Evolutionary conservation across 345 rosid species (phyloP).

Genomic region (Trapa incisa): DNA sequence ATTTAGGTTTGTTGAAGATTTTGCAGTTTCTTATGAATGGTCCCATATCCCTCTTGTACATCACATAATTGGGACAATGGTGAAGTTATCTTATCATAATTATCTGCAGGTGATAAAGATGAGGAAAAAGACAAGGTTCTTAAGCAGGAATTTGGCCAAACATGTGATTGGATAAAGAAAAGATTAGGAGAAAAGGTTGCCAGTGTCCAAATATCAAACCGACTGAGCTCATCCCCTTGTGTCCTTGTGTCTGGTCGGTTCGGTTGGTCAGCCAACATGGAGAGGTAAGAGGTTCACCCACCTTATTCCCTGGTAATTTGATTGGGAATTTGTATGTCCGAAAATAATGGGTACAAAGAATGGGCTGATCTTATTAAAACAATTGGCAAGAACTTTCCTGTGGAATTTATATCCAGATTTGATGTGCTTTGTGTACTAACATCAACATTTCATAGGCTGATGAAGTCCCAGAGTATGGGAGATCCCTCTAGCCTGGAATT

Average conservation of each 20-base stretch:
- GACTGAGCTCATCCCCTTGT: constrained; percentile 91
- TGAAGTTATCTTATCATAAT: not conserved
- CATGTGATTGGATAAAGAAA: constrained; percentile 97
- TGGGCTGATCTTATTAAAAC: not conserved
- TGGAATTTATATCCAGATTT: not conserved
- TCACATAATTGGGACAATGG: not conserved
- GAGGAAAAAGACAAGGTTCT: constrained; percentile 72
- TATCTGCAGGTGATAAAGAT: constrained; percentile 60
- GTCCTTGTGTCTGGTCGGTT: constrained; percentile 89
- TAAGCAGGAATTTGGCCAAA: constrained; percentile 75
- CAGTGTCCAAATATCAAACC: constrained; percentile 71
- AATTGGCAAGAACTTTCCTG: not conserved
- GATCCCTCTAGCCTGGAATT: constrained; percentile 71
- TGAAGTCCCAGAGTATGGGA: constrained; percentile 86
- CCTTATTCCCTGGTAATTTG: not conserved
- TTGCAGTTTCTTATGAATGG: not conserved
- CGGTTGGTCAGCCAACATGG: constrained; percentile 99
- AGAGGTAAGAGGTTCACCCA: constrained; percentile 38
- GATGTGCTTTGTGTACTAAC: not conserved
- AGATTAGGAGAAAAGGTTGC: constrained; percentile 83
- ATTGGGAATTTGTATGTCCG: not conserved
- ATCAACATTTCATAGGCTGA: constrained; percentile 38
- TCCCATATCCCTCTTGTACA: not conserved
- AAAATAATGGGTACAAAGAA: not conserved
- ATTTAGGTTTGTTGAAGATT: constrained; percentile 47